These are phyloP conservation scores for Coriaria nepalensis DNA, from an alignment of 306 rosid species.

Conservation along the genomic window DNA sequence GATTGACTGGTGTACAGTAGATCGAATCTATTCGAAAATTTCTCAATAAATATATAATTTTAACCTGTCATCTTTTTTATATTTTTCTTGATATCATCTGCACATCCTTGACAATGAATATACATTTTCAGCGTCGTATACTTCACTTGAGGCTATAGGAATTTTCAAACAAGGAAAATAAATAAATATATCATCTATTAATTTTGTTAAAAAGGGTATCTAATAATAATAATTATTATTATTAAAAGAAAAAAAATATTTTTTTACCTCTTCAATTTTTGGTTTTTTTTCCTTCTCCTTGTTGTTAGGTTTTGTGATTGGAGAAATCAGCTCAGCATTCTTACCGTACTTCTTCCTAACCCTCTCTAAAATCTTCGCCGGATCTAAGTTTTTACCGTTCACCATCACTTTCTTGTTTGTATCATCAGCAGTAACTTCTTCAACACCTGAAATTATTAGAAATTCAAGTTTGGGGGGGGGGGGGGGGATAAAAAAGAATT, in stretches of 20 bases:
- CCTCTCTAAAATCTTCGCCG: slow-evolving; percentile 36
- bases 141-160: slow-evolving; percentile 21
- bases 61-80: slow-evolving; percentile 48
- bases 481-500: no score
- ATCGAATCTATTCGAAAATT: no score
- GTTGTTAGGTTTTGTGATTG: slow-evolving; percentile 18
- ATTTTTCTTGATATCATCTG: slow-evolving; percentile 29
- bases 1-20: no score
- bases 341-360: slow-evolving; percentile 45
- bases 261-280: slow-evolving; percentile 24
- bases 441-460: slow-evolving; percentile 54
- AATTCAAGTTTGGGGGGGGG: no score
- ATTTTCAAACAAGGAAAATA: background rate
- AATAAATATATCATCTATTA: background rate
- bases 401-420: slow-evolving; percentile 35
- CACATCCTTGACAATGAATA: slow-evolving; percentile 72
- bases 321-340: slow-evolving; percentile 51
- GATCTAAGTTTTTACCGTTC: slow-evolving; percentile 44
- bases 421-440: slow-evolving; percentile 33
- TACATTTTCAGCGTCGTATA: slow-evolving; percentile 42
- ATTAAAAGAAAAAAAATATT: background rate
- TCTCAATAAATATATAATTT: no score
- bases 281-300: slow-evolving; percentile 9
- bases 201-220: background rate
- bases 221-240: background rate